Evolutionary conservation across 805 yeast genomes (phyloP).

Genomic region (Jamesozyma hellenica): DNA sequence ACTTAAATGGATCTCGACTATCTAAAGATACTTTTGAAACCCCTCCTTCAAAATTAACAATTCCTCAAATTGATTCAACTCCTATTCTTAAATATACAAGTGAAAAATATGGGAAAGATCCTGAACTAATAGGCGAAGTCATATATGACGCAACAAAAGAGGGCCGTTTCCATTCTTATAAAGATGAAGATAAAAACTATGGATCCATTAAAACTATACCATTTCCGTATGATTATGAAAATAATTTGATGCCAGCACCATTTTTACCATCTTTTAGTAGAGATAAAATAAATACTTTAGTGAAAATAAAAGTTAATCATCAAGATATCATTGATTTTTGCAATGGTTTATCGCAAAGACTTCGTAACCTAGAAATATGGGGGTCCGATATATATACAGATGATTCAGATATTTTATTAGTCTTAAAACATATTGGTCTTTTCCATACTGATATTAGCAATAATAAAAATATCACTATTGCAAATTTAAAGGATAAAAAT

Average conservation of each 20-base stretch:
- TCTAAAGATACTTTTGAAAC: too few relatives aligned
- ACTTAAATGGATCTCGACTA: too few relatives aligned
- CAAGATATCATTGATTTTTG: conserved; percentile 17
- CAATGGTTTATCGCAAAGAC: conserved; percentile 25
- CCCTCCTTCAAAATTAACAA: background rate
- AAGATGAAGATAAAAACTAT: background rate
- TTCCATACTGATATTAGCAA: conserved; percentile 35
- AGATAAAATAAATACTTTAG: conserved; percentile 15
- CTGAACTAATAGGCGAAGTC: conserved; percentile 9
- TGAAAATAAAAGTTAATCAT: conserved; percentile 15
- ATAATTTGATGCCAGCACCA: conserved; percentile 14
- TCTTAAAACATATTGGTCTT: conserved; percentile 66
- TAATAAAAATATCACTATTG: conserved; percentile 33
- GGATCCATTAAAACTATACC: background rate
- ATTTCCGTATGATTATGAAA: conserved; percentile 4
- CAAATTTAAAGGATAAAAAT: conserved; percentile 28
- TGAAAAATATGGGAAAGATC: conserved; percentile 4
- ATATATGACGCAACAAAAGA: conserved; percentile 13
- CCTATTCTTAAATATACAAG: conserved; percentile 5
- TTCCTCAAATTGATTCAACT: conserved; percentile 5
- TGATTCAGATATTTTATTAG: conserved; percentile 76
- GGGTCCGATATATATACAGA: conserved; percentile 91
- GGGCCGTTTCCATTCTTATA: background rate
- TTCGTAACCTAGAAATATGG: conserved; percentile 56
- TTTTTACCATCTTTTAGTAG: conserved; percentile 18